Conservation (phyloP, 2,329 filamentous ascomycete genomes). For the Esteya vermicola region DNA sequence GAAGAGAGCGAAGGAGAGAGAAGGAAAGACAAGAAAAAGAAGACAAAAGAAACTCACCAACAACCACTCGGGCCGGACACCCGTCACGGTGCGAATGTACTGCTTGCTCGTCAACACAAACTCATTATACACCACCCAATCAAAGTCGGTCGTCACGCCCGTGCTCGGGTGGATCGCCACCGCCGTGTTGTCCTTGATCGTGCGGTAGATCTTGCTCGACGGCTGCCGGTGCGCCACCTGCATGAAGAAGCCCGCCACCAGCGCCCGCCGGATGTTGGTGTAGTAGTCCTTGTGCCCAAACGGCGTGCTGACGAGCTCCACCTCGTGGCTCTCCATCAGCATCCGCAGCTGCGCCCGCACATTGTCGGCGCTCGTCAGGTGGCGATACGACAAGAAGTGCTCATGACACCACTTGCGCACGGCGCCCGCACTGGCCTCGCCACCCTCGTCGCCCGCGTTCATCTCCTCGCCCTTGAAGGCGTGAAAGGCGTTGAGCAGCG, state of each 20-base stretch:
- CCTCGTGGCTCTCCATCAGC: constrained; percentile 86
- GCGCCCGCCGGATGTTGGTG: constrained; percentile 83
- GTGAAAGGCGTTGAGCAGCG: constrained; percentile 94
- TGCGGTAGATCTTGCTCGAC: constrained; percentile 80
- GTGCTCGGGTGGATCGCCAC: constrained; percentile 91
- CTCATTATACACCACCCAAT: constrained; percentile 98
- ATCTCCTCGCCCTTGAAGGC: constrained; percentile 74
- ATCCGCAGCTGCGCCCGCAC: constrained; percentile 82
- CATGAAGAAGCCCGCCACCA: constrained; percentile 98
- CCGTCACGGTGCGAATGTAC: constrained; percentile 88
- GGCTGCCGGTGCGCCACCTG: constrained; percentile 91
- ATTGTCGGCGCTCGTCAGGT: constrained; percentile 84
- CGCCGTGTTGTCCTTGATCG: constrained; percentile 90
- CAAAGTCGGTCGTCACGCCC: constrained; percentile 72
- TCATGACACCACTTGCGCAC: constrained; percentile 91
- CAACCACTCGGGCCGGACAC: constrained; percentile 87
- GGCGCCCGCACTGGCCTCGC: constrained; percentile 49
- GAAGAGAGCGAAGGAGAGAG: constrained; percentile 3
- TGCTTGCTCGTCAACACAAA: constrained; percentile 97
- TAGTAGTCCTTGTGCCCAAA: constrained; percentile 98
- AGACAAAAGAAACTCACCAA: constrained; percentile 41
- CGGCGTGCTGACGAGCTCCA: constrained; percentile 76
- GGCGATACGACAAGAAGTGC: constrained; percentile 82
- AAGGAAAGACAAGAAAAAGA: constrained; percentile 15
- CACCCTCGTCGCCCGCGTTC: no score